Percentiles rank a stretch among this genome's conserved stretches.
phyloP scores from a whole-genome alignment of 768 basidiomycete species.

The Termitomyces sp. region DNA sequence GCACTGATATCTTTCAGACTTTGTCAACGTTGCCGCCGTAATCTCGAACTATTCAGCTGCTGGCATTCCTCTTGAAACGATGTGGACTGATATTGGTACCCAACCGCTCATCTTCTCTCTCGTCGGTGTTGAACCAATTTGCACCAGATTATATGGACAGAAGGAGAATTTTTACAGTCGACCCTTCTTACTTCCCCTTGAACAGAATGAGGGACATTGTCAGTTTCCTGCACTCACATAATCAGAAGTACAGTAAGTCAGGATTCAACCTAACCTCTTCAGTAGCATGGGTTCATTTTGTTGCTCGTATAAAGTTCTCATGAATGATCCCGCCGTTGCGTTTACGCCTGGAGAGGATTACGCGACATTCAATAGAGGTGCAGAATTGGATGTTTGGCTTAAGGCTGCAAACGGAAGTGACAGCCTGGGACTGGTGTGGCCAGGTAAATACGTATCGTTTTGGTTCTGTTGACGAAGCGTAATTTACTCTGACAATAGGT shows the following conservation, averaged over 20 bases:
- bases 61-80: slow-evolving; percentile 65
- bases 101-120: background rate
- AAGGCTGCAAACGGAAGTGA: slow-evolving; percentile 57
- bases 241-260: slow-evolving; percentile 50
- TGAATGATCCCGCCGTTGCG: slow-evolving; percentile 71
- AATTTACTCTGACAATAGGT: slow-evolving; percentile 21
- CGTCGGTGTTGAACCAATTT: background rate
- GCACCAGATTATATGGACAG: slow-evolving; percentile 60
- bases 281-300: background rate
- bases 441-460: slow-evolving; percentile 29
- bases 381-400: slow-evolving; percentile 49
- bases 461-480: slow-evolving; percentile 4
- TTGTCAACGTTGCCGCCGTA: slow-evolving; percentile 55
- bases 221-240: slow-evolving; percentile 49
- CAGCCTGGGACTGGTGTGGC: slow-evolving; percentile 59
- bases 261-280: background rate
- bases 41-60: slow-evolving; percentile 57
- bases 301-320: slow-evolving; percentile 39
- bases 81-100: slow-evolving; percentile 75
- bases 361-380: slow-evolving; percentile 49
- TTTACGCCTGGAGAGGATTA: slow-evolving; percentile 44
- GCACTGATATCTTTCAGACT: slow-evolving; percentile 33
- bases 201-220: slow-evolving; percentile 62
- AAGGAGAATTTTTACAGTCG: slow-evolving; percentile 64
- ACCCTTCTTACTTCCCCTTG: slow-evolving; percentile 64